Evolutionary conservation across 1,284 basidiomycete species (phyloP).

Genomic region (Kwoniella shivajii): DNA sequence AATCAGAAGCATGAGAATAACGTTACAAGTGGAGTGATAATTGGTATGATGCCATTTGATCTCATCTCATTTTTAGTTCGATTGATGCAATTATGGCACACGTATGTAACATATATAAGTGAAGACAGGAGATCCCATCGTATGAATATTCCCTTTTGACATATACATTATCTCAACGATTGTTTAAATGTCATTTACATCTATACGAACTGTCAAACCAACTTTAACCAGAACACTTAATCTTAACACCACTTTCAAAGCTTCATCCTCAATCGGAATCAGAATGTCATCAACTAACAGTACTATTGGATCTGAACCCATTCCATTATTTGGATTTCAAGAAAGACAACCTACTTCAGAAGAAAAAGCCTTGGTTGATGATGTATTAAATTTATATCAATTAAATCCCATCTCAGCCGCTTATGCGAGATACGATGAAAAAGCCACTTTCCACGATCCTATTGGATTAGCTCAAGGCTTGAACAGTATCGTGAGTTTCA

Average conservation of each 20-base stretch:
- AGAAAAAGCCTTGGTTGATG: constrained; percentile 38
- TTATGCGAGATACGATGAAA: constrained; percentile 34
- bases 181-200: constrained; percentile 5
- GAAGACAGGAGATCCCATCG: too few species aligned
- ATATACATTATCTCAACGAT: neutral
- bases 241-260: neutral
- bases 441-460: constrained; percentile 42
- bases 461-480: constrained; percentile 41
- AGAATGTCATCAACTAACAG: constrained; percentile 15
- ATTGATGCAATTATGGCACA: too few species aligned
- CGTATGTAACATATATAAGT: too few species aligned
- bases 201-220: neutral
- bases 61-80: too few species aligned
- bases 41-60: too few species aligned
- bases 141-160: too few species aligned
- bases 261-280: neutral
- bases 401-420: constrained; percentile 38
- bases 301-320: neutral
- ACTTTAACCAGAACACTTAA: neutral
- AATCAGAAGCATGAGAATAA: too few species aligned
- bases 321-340: constrained; percentile 33
- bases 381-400: constrained; percentile 43
- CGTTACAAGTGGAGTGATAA: too few species aligned
- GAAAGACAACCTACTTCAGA: constrained; percentile 34
- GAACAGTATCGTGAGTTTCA: constrained; percentile 31